Base-by-base conservation (phyloP, 1,284 basidiomycete species). In the Chiua sp. region DNA sequence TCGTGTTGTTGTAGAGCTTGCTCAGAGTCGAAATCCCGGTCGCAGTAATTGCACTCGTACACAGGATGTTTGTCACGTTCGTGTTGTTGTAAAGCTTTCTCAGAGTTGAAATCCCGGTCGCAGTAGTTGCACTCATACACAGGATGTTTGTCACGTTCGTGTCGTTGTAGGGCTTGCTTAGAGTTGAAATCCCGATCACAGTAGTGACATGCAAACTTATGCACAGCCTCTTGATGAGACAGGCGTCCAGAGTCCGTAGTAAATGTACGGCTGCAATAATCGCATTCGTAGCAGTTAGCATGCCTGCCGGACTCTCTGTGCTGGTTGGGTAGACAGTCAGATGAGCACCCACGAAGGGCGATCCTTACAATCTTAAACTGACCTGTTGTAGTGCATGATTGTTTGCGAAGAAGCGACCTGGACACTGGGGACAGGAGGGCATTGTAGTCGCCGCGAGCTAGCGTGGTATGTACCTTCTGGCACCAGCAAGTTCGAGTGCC, bases 31-130 rank as follows among this genome's bases (percentile, higher is more conserved):
- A 26, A 26, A 26, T 26, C 26, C 26, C 39, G 47, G 11, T 65
- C 53, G 23, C 70, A 74, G 20, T 61, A 39, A 10, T 15, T 55
- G 49, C 72, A 74, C 33, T 64, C 55, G 59, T 59, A 15, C 12
- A 26, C 26, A 26, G 26, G 26, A 26, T 26, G 26, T 26, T 26
- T 26, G 26, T 26, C 26, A 26, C 26, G 26, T 26, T 26, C 26
- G 26, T 26, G 26, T 26, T 26, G 26, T 26, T 26, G 26, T 26
- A 26, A 26, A 26, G 26, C 26, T 26, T 26, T 26, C 26, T 26
- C 26, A 26, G 26, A 26, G 26, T 26, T 26, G 26, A 26, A 26
- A 26, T 26, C 26, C 26, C 47, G 53, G 18, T 63, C 55, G 8
- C 70, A 74, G 35, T 64, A 46, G 12, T 47, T 44, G 46, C 65